Conservation (phyloP, 2,329 filamentous ascomycete species). For the Sporothrix globosa region DNA sequence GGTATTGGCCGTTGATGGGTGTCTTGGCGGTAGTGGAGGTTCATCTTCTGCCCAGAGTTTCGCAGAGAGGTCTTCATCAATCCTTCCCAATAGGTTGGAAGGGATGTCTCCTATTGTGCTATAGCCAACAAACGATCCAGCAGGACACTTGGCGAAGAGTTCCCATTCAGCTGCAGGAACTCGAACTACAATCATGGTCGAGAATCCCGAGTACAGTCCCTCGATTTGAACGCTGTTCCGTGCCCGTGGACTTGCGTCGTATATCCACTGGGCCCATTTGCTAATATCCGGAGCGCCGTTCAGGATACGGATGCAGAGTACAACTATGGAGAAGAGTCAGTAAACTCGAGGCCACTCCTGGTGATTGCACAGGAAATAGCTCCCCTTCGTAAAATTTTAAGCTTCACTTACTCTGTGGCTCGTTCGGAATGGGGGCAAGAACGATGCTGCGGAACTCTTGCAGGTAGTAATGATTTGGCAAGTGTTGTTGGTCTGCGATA, state of each 20-base stretch:
- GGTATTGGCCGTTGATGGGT: background rate
- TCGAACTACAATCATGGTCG: conserved; percentile 35
- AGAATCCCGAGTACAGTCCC: conserved; percentile 34
- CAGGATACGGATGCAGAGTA: conserved; percentile 36
- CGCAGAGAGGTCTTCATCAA: conserved; percentile 33
- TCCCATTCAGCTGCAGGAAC: conserved; percentile 35
- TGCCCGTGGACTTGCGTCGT: conserved; percentile 23
- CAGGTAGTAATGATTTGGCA: conserved; percentile 35
- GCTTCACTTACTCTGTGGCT: conserved; percentile 32
- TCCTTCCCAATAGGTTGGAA: conserved; percentile 7
- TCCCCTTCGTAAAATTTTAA: background rate
- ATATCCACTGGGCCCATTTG: conserved; percentile 37
- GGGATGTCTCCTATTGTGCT: conserved; percentile 34
- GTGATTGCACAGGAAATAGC: background rate
- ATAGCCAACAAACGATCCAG: conserved; percentile 34
- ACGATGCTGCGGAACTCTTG: conserved; percentile 34
- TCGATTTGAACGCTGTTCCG: conserved; percentile 34
- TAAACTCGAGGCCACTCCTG: background rate
- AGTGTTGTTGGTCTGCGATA: conserved; percentile 25
- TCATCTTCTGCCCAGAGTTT: conserved; percentile 34
- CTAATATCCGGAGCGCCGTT: conserved; percentile 29
- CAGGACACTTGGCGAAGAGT: conserved; percentile 33
- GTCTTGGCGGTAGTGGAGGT: background rate
- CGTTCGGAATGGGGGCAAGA: conserved; percentile 30
- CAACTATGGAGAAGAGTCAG: conserved; percentile 26